Base-by-base conservation (phyloP, 768 basidiomycete species). In the Phylloporus sp. region DNA sequence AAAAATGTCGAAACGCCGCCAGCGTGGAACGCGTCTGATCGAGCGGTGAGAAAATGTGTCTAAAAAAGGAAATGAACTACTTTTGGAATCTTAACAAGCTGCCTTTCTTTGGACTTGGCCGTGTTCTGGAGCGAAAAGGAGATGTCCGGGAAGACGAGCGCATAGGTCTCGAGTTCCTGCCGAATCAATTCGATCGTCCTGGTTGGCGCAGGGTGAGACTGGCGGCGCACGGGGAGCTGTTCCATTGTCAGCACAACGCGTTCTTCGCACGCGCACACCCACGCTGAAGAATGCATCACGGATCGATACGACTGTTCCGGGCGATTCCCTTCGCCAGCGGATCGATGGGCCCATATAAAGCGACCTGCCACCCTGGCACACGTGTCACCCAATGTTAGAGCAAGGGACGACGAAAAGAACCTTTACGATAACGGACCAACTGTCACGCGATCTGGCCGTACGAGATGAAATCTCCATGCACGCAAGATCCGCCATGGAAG, bases 241-340 rank as follows among this genome's bases (percentile, higher is more conserved):
- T 42, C 22, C 9, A 43, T 47, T 26, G 41, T 59, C 26, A 53
- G 47, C 24, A 54, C 40, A 41, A 47, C 40, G 13, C 26, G 40
- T 42, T 40, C 23, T 24, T 27, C 40, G 49, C 38, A 36, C 41
- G 18, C 49, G 8, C 18, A 35, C 16, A 73, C 81, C 39, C 54
- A 92, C 92, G 62, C 90, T 93, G 64, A 87, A 89, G 65, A 97
- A 99, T 3, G 90, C 85, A 66, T 97, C 95, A 20, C 90, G 84
- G 39, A 97, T 75, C 58, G 80, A 84, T 36, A 95, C 86, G 11
- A 80, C 84, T 6, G 95, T 97, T 4, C 95, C 95, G 2, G 80
- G 70, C 1, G 73, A 73, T 64, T 89, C 82, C 55, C 85, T 76
- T 51, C 82, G 77, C 85, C 91, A 88, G 20, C 89, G 81, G 32